phyloP scores from a whole-genome alignment of 768 basidiomycete genomes.

The Mycena galericulata region DNA sequence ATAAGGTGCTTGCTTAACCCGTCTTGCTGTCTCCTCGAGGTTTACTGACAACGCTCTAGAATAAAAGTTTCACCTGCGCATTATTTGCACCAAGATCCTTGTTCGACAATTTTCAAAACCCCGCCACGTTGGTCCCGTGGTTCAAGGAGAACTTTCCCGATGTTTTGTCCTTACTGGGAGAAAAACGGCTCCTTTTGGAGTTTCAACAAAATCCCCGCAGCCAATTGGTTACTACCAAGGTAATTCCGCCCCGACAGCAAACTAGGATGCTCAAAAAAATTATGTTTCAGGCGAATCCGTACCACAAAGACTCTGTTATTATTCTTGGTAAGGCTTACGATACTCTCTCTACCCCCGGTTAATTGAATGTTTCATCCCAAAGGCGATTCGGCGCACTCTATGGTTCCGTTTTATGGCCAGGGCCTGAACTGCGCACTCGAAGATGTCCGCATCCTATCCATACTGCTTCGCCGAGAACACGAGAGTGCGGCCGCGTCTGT shows the following conservation, averaged over 20 bases:
- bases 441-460: conserved; percentile 77
- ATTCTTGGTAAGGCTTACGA: conserved; percentile 18
- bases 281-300: conserved; percentile 8
- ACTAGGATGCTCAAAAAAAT: not conserved
- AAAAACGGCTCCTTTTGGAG: conserved; percentile 66
- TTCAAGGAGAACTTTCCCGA: conserved; percentile 75
- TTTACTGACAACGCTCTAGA: conserved; percentile 53
- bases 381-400: conserved; percentile 83
- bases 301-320: conserved; percentile 1
- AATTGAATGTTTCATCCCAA: conserved; percentile 40
- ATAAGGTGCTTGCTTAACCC: conserved; percentile 67
- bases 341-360: too few species aligned
- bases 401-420: conserved; percentile 86
- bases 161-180: conserved; percentile 72
- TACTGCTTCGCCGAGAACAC: conserved; percentile 65
- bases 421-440: conserved; percentile 87
- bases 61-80: conserved; percentile 83
- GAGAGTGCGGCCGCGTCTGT: too few species aligned
- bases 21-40: not conserved
- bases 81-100: conserved; percentile 75
- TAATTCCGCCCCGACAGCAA: not conserved
- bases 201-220: conserved; percentile 75
- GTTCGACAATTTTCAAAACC: conserved; percentile 58
- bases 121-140: conserved; percentile 58
- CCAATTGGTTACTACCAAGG: conserved; percentile 78